These are phyloP conservation scores for Russula sp. DNA, from an alignment of 768 basidiomycete species.

Conservation along the genomic window DNA sequence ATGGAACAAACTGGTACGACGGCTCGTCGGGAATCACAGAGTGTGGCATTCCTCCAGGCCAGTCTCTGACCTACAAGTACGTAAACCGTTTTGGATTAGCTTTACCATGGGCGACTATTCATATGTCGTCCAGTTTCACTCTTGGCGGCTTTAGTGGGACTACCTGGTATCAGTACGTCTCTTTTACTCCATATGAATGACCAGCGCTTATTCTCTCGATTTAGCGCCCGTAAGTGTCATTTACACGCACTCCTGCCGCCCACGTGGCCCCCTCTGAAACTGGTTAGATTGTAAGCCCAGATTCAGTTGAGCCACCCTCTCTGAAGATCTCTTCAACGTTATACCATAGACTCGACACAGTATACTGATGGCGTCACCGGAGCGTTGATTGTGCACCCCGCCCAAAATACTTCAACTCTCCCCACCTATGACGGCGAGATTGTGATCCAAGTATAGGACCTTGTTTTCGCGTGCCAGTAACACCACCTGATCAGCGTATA, in stretches of 20 bases:
- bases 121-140: conserved; percentile 29
- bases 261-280: background rate
- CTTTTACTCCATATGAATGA: background rate
- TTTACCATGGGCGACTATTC: background rate
- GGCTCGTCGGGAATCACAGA: conserved; percentile 41
- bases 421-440: conserved; percentile 35
- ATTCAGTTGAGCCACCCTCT: background rate
- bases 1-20: conserved; percentile 41
- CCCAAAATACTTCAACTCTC: conserved; percentile 29
- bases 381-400: conserved; percentile 40
- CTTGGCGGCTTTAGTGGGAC: conserved; percentile 39
- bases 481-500: conserved; percentile 23
- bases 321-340: background rate
- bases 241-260: background rate
- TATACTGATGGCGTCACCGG: conserved; percentile 47
- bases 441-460: conserved; percentile 22
- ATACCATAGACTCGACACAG: conserved; percentile 24
- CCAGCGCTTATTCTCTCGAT: conserved; percentile 11
- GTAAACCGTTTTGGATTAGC: conserved; percentile 1
- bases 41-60: conserved; percentile 47
- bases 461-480: background rate
- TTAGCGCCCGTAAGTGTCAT: conserved; percentile 25
- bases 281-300: conserved; percentile 22
- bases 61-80: conserved; percentile 35
- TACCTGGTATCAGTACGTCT: conserved; percentile 42